Evolutionary conservation across 371 early-diverging fungal genomes (phyloP).

Genomic region (Umbelopsis sp.): DNA sequence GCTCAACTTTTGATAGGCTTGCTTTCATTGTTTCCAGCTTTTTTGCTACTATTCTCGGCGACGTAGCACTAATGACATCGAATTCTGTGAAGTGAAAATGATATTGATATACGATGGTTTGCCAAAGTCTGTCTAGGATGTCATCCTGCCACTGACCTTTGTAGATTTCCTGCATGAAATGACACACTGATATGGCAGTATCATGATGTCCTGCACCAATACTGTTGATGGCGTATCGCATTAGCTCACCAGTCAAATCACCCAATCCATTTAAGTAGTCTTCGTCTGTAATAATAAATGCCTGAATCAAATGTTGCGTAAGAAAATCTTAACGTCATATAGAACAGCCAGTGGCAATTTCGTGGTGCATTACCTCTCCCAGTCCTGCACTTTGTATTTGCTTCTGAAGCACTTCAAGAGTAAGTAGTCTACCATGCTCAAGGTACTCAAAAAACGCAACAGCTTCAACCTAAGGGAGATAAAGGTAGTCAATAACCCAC

Average conservation of each 20-base stretch:
- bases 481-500: neutral
- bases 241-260: constrained; percentile 75
- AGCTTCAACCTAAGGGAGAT: constrained; percentile 59
- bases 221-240: constrained; percentile 66
- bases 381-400: constrained; percentile 46
- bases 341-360: neutral
- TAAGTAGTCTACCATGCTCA: constrained; percentile 46
- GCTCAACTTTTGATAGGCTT: constrained; percentile 42
- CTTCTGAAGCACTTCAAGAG: constrained; percentile 46
- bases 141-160: constrained; percentile 25
- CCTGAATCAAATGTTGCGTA: constrained; percentile 12
- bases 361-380: constrained; percentile 25
- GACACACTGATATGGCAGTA: constrained; percentile 51
- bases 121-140: neutral
- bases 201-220: constrained; percentile 47
- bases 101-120: neutral
- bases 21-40: constrained; percentile 38
- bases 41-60: constrained; percentile 31
- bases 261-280: constrained; percentile 68
- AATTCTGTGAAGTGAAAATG: constrained; percentile 29
- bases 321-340: neutral
- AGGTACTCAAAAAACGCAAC: constrained; percentile 61
- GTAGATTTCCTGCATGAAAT: constrained; percentile 51
- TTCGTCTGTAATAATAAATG: constrained; percentile 41
- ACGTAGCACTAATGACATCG: constrained; percentile 34